Evolutionary conservation across 1,139 yeast species (phyloP).

Genomic region (Spencermartinsiella ligniputridi): DNA sequence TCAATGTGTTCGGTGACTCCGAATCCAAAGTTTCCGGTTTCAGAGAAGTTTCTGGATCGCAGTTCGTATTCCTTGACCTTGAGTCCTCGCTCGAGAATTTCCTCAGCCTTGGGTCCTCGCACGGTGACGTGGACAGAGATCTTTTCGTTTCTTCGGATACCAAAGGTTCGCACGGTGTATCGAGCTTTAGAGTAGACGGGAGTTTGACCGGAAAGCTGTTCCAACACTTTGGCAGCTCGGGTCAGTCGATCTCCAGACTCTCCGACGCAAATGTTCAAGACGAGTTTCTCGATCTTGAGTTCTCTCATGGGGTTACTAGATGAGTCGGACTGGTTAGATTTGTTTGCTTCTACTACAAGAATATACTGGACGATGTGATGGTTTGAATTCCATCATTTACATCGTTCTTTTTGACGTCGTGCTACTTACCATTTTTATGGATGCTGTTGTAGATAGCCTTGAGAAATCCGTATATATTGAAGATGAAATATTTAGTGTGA

Average conservation of each 20-base stretch:
- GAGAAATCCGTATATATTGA: no score
- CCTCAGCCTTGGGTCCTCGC: constrained; percentile 99
- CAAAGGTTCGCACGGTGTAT: constrained; percentile 99
- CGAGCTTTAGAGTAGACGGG: constrained; percentile 99
- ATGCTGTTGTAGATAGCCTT: no score
- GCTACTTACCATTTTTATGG: no score
- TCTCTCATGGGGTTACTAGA: constrained; percentile 85
- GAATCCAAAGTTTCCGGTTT: constrained; percentile 99
- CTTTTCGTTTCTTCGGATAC: constrained; percentile 99
- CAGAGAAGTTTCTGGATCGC: constrained; percentile 89
- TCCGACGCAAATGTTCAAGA: constrained; percentile 99
- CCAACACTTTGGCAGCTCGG: constrained; percentile 99
- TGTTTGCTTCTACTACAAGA: no score
- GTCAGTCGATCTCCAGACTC: constrained; percentile 99
- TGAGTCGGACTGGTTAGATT: constrained; percentile 30
- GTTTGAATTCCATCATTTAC: no score
- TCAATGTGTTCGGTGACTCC: constrained; percentile 99
- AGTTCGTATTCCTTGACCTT: constrained; percentile 99
- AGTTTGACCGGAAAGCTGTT: constrained; percentile 99
- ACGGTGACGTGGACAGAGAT: constrained; percentile 98
- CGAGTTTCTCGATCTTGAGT: constrained; percentile 98
- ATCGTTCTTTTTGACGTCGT: no score
- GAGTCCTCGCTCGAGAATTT: constrained; percentile 99
- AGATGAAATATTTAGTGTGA: no score
- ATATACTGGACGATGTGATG: no score